These are phyloP conservation scores for Macrolepiota albuminosa DNA, from an alignment of 768 basidiomycete species.

Conservation along the genomic window DNA sequence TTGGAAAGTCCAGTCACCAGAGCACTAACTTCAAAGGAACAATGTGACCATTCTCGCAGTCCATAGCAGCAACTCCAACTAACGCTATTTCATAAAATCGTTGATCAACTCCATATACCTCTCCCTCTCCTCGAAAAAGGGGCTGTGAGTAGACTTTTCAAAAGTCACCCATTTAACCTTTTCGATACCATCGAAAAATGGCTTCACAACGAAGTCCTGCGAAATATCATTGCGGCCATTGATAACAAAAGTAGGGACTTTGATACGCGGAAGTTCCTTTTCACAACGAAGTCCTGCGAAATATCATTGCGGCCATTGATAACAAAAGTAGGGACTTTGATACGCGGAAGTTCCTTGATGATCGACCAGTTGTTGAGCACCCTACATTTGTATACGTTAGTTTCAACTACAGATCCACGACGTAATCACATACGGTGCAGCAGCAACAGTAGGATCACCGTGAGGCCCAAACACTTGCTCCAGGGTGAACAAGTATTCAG, in stretches of 20 bases:
- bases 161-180: slow-evolving; percentile 41
- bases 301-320: slow-evolving; percentile 39
- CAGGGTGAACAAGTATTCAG: slow-evolving; percentile 12
- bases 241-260: slow-evolving; percentile 32
- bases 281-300: slow-evolving; percentile 31
- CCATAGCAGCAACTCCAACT: background rate
- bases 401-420: background rate
- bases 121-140: slow-evolving; percentile 38
- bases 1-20: no score
- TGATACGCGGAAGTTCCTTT: slow-evolving; percentile 26
- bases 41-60: no score
- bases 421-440: slow-evolving; percentile 18
- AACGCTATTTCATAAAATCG: slow-evolving; percentile 22
- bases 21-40: no score
- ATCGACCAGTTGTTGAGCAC: slow-evolving; percentile 39
- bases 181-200: slow-evolving; percentile 32
- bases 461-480: slow-evolving; percentile 17
- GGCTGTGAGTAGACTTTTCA: slow-evolving; percentile 37
- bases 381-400: background rate
- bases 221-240: slow-evolving; percentile 38
- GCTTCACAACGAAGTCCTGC: slow-evolving; percentile 31
- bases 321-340: slow-evolving; percentile 29
- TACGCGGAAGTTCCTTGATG: slow-evolving; percentile 29
- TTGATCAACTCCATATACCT: slow-evolving; percentile 32
- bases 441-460: slow-evolving; percentile 22